Conservation (phyloP, 345 rosid genomes). For the Hypericum perforatum region DNA sequence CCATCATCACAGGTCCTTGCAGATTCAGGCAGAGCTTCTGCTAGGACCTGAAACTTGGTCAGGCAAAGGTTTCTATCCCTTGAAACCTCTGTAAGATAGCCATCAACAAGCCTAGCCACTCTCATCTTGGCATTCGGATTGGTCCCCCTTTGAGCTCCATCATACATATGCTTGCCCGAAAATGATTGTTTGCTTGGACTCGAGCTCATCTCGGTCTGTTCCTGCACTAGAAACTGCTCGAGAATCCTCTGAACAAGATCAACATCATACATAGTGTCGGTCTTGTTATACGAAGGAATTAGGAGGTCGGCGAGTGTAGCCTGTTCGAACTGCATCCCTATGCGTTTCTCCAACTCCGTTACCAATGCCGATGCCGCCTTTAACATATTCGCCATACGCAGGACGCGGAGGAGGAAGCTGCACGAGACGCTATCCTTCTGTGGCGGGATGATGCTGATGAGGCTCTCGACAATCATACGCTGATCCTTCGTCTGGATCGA, state of each 20-base stretch:
- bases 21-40: slow-evolving; percentile 92
- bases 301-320: slow-evolving; percentile 79
- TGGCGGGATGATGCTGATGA: slow-evolving; percentile 83
- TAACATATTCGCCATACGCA: slow-evolving; percentile 75
- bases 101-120: slow-evolving; percentile 94
- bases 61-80: slow-evolving; percentile 77
- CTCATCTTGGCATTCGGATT: slow-evolving; percentile 73
- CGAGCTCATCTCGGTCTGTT: slow-evolving; percentile 66
- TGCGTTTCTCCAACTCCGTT: slow-evolving; percentile 84
- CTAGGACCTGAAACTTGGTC: slow-evolving; percentile 87
- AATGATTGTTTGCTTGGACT: slow-evolving; percentile 60
- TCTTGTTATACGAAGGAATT: slow-evolving; percentile 54
- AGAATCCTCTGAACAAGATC: slow-evolving; percentile 88
- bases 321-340: slow-evolving; percentile 96
- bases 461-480: slow-evolving; percentile 75
- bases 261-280: slow-evolving; percentile 68
- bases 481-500: slow-evolving; percentile 60
- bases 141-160: slow-evolving; percentile 28
- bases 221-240: slow-evolving; percentile 92
- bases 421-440: slow-evolving; percentile 83
- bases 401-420: slow-evolving; percentile 77
- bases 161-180: slow-evolving; percentile 51
- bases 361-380: slow-evolving; percentile 86
- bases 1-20: slow-evolving; percentile 98
- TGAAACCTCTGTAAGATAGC: slow-evolving; percentile 96